A percentile compares a stretch with the other conserved stretches of the same genome.
Evolutionary conservation across 129 eudicot species (phyloP).

Genomic region (Helianthus tuberosus): DNA sequence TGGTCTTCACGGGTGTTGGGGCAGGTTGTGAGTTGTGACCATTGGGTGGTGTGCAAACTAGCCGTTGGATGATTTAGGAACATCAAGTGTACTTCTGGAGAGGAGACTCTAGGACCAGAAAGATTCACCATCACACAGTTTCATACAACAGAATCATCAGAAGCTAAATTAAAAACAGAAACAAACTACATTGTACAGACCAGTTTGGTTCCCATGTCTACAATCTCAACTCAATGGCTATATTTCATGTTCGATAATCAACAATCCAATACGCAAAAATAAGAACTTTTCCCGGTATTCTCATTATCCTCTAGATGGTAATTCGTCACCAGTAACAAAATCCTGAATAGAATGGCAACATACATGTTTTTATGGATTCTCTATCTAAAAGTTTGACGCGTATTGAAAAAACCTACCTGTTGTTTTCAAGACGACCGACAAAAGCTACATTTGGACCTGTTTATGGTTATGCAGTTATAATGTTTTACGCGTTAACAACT

Average conservation of each 20-base stretch:
- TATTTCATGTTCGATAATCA: conserved; percentile 1
- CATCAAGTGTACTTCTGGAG: not conserved
- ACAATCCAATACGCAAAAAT: conserved; percentile 4
- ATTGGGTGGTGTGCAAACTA: not conserved
- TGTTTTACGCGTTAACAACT: conserved; percentile 51
- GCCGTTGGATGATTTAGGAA: not conserved
- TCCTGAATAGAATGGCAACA: conserved; percentile 17
- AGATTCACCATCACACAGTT: not conserved
- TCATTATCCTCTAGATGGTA: conserved; percentile 14
- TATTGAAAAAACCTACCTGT: conserved; percentile 13
- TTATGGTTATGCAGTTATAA: conserved; percentile 10
- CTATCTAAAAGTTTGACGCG: not conserved
- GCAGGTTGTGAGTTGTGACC: too few species aligned
- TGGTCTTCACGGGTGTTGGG: too few species aligned
- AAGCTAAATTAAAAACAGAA: conserved; percentile 8
- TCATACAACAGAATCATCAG: not conserved
- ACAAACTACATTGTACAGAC: conserved; percentile 10
- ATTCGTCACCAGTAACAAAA: not conserved
- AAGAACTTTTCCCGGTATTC: not conserved
- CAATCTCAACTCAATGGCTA: conserved; percentile 16
- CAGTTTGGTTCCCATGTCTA: conserved; percentile 5
- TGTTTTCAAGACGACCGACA: conserved; percentile 1
- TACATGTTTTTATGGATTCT: conserved; percentile 2
- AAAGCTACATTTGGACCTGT: conserved; percentile 15
- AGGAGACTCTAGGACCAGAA: not conserved